Evolutionary conservation across 2,329 filamentous ascomycete genomes (phyloP).

Genomic region (Trichoderma sp.): DNA sequence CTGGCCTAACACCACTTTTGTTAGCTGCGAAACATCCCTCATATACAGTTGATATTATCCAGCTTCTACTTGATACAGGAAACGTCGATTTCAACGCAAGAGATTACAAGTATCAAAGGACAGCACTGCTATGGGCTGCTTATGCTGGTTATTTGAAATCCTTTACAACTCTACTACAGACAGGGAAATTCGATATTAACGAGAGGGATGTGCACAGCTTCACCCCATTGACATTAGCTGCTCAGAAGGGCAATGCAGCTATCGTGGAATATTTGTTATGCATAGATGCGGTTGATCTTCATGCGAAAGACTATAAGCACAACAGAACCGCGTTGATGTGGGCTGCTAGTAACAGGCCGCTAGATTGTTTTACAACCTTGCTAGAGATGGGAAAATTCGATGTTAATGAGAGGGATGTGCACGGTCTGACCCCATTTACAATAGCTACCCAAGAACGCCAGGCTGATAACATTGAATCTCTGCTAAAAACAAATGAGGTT

Average conservation of each 20-base stretch:
- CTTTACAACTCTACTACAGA: background rate
- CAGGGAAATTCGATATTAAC: background rate
- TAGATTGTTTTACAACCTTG: too few species aligned
- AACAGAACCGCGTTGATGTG: background rate
- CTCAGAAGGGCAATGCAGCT: too few species aligned
- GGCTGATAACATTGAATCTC: too few species aligned
- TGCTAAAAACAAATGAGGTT: too few species aligned
- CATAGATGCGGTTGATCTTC: background rate
- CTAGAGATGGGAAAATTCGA: too few species aligned
- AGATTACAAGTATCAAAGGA: background rate
- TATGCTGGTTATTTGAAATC: background rate
- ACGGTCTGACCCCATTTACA: too few species aligned
- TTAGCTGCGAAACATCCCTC: too few species aligned
- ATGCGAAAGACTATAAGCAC: background rate
- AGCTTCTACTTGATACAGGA: background rate
- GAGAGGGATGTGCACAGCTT: background rate
- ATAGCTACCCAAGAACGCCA: too few species aligned
- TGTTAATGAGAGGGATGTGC: too few species aligned
- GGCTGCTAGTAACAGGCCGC: too few species aligned
- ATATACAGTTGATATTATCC: background rate
- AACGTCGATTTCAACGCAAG: background rate
- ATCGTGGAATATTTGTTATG: too few species aligned
- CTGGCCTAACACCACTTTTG: too few species aligned
- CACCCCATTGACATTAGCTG: background rate
- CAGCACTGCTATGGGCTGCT: background rate